Base-by-base conservation (phyloP, 495 filamentous ascomycete species). In the Umbilicaria muhlenbergii region DNA sequence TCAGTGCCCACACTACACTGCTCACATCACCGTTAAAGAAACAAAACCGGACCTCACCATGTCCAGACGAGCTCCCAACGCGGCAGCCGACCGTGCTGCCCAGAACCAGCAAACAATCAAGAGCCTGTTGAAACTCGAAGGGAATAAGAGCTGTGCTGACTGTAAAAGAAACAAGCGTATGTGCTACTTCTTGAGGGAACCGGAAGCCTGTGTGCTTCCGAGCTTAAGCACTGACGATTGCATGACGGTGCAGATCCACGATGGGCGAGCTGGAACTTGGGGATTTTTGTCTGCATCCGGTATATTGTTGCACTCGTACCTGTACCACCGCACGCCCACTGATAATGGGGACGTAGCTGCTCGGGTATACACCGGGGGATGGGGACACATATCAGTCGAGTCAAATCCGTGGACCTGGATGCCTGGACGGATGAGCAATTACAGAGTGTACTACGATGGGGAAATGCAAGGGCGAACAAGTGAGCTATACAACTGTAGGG, bases 201-300 rank as follows among this genome's bases (percentile, higher is more conserved):
- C n/a, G 15, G 1, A 7, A 19, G 5, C 37, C 7, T 35, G 3
- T 39, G 10, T 14, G 2, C 38, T 28, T 28, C 19, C 1, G 24
- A 28, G 24, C 24, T 28, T 8, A 10, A 8, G 3, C 24, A 8
- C 24, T 28, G 24, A 28, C 8, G 8, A 8, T 10, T 28, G 24
- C 24, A 5, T 12, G n/a, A 13, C 16, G n/a, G 32, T 14, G 15
- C 57, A 93, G 86, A 93, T 65, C 92, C 91, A 47, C 75, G 92
- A 80, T 98, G 91, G 91, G 91, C 92, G 2, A 92, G 85, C 52
- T 96, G 91, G 88, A 95, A 94, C 57, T 61, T 94, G 42, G 88
- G 88, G 42, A 78, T 96, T 51, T 98, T 98, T 57, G 68, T 98
- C 51, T 98, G 91, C 64, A 96, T 98, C 57, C 82, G 89, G 69